A percentile compares a stretch with the other conserved stretches of the same genome.
These are phyloP conservation scores for Epichloe bromicola DNA, from an alignment of 2,329 filamentous ascomycete genomes.

Conservation along the genomic window DNA sequence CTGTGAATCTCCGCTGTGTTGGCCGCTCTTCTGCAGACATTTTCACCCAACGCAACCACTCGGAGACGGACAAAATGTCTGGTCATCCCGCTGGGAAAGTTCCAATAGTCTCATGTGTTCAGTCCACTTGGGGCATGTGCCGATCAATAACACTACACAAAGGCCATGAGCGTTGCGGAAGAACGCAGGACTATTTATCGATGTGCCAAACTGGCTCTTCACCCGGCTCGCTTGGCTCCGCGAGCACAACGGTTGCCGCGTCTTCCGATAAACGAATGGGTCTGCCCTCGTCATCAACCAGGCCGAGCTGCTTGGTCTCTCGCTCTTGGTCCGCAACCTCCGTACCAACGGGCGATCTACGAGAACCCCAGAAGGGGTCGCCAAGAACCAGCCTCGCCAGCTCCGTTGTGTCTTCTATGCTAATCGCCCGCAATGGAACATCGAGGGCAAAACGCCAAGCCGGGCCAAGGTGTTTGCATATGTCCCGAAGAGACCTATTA, in stretches of 20 bases:
- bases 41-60: too few relatives aligned
- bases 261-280: background rate
- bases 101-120: too few relatives aligned
- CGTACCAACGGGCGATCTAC: background rate
- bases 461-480: conserved; percentile 25
- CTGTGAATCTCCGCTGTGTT: background rate
- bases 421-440: conserved; percentile 23
- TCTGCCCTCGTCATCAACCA: conserved; percentile 7
- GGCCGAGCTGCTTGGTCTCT: conserved; percentile 2
- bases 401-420: conserved; percentile 19
- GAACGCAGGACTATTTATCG: background rate
- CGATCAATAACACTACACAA: too few relatives aligned
- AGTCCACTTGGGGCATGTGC: too few relatives aligned
- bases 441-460: conserved; percentile 20
- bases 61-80: too few relatives aligned
- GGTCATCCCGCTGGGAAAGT: too few relatives aligned
- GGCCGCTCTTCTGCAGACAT: too few relatives aligned
- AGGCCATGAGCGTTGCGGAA: too few relatives aligned
- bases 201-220: conserved; percentile 3
- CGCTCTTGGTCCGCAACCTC: background rate
- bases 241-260: background rate
- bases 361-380: conserved; percentile 28
- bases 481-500: conserved; percentile 31
- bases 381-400: conserved; percentile 30
- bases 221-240: conserved; percentile 1